Evolutionary conservation across 306 rosid genomes (phyloP), one percentile per base, ranked within the genome.

Genomic region (Cicer pinnatifidum): DNA sequence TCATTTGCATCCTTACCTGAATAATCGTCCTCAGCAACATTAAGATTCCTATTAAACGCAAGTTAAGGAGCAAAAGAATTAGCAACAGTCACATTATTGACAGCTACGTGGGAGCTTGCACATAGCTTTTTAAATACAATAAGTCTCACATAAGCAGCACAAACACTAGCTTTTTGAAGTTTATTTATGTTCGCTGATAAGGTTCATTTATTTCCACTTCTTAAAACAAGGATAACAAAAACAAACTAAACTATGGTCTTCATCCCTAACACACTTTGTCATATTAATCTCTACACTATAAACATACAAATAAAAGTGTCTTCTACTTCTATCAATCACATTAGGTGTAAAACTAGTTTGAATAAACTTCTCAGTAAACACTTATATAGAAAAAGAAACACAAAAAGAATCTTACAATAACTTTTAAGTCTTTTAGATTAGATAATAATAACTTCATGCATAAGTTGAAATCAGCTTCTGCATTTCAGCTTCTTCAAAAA

Each of bases 21-120:
- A 81, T 82, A 88, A 85, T 89, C 80, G 70, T 91, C 98, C 90
- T 82, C 98, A 6, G 92, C 89, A 84, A 91, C 90, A 87, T 85
- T 79, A 81, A 94, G 91, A 85, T 91, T 89, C 92, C 98, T 91
- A 75, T 76, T 61, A 68, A 83, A 73, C 66, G 64, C 39, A 39
- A 62, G 67, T 88, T 23, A 82, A 72, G 73, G 67, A 35, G 39
- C 48, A 81, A 20, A 62, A 13, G 11, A 69, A 77, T 13, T 37
- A 84, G 51, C 62, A 33, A 79, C 15, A 41, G 75, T 71, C 53
- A 73, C 71, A 72, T 44, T 51, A 76, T 33, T 60, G 71, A 45
- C 7, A 61, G 41, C 59, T 37, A 33, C 8, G 61, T 47, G 7
- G 40, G 50, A 47, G 15, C 59, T 8, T 11, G 41, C 41, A 11